These are phyloP conservation scores for Dryas integrifolia DNA, from an alignment of 331 rosid species.

Conservation along the genomic window DNA sequence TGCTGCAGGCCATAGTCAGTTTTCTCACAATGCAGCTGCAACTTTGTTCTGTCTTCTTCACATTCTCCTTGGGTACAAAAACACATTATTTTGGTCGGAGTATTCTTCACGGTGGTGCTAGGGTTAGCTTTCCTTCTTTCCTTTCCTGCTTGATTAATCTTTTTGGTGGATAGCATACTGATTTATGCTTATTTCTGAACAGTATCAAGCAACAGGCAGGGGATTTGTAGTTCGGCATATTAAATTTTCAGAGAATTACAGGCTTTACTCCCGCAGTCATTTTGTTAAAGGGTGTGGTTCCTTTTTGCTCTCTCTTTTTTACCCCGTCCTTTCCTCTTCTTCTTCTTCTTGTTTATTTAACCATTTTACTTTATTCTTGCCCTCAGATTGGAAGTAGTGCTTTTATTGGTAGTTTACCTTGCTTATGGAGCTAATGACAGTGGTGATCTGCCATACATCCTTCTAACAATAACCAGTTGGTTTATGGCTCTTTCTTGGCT, in stretches of 20 bases:
- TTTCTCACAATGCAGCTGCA: slow-evolving; percentile 95
- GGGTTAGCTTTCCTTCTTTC: slow-evolving; percentile 52
- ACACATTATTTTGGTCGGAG: slow-evolving; percentile 99
- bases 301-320: slow-evolving; percentile 18
- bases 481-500: slow-evolving; percentile 98
- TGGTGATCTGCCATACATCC: slow-evolving; percentile 61
- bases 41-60: slow-evolving; percentile 89
- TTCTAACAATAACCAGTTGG: slow-evolving; percentile 89
- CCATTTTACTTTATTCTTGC: slow-evolving; percentile 22
- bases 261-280: slow-evolving; percentile 97
- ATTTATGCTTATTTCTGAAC: slow-evolving; percentile 28
- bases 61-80: slow-evolving; percentile 87
- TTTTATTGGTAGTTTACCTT: slow-evolving; percentile 70
- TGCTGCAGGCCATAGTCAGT: slow-evolving; percentile 80
- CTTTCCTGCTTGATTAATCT: slow-evolving; percentile 17
- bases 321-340: not conserved
- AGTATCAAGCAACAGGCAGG: slow-evolving; percentile 98
- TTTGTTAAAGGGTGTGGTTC: slow-evolving; percentile 79
- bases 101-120: slow-evolving; percentile 98
- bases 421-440: slow-evolving; percentile 81
- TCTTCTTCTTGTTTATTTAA: not conserved
- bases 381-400: slow-evolving; percentile 88
- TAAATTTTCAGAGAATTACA: slow-evolving; percentile 88
- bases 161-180: slow-evolving; percentile 3
- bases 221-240: slow-evolving; percentile 96